Base-by-base conservation (phyloP, 1,284 basidiomycete species). In the Boletus sp. region DNA sequence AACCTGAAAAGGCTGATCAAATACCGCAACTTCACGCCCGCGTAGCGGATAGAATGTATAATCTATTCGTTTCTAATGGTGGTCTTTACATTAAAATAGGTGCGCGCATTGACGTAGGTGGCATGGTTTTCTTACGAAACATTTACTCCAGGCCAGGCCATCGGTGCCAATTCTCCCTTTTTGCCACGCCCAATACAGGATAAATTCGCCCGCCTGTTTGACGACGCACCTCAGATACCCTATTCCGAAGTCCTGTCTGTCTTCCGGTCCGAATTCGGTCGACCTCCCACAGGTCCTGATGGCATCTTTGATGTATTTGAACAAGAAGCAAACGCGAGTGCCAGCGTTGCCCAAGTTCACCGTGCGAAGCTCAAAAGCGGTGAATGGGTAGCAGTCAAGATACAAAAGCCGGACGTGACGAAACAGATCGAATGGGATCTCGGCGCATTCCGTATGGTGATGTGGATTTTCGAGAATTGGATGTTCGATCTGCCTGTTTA, bases 21-120 rank as follows among this genome's bases (percentile, higher is more conserved):
- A 93, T 94, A 57, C 84, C 87, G 6, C 73, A 78, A 17, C 71
- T 95, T 3, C 92, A 95, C 55, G 79, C 85, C 53, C 79, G 92
- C 38, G 89, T 93, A 9, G 90, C 90, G 0, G 71, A 82, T n/a
- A 72, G 89, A 41, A 71, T 95, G 38, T 84, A 82, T 55, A 70
- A 83, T 63, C 73, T 93, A 39, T 81, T 92, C 55, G 85, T 82
- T 2, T 75, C 75, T 17, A 94, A 94, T 65, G 85, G 88, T 14
- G 92, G 92, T 2, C 71, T 94, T 8, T 94, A 94, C 66, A 89
- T 94, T 60, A 95, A 95, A 67, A 86, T 94, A 29, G 91, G 88
- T 72, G 65, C 67, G 74, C 71, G 54, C 3, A 19, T 41, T 22
- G 33, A 1, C 20, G n/a, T n/a, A 29, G 5, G 10, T 13, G 5